Evolutionary conservation across 768 basidiomycete genomes (phyloP), one percentile per base, ranked within the genome.

Genomic region (Suillus clintonianus): DNA sequence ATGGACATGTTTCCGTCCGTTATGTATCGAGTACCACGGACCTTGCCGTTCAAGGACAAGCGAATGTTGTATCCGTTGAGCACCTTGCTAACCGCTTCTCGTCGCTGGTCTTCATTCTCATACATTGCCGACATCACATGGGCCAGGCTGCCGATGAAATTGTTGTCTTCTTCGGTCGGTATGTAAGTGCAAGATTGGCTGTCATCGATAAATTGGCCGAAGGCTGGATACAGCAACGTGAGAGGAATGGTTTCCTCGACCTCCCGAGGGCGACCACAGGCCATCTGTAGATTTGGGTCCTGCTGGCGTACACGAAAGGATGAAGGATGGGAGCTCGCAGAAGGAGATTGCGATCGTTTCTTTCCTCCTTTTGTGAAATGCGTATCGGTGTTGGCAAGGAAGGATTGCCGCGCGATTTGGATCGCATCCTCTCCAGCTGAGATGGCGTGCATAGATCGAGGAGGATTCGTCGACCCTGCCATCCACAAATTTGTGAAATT

Each of bases 171-270:
- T 32, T 19, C 13, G 34, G 70, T 71, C 27, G 69, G 68, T 47
- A 62, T 30, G 55, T 62, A 59, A 45, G 67, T 68, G n/a, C n/a
- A n/a, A n/a, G n/a, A n/a, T 45, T 70, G 53, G 62, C 69, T 69
- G 61, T 74, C 71, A 32, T 74, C 71, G 32, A 69, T 22, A 62
- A 72, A 75, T 56, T 71, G 59, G 59, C 67, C 68, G 53, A 76
- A 74, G 10, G 70, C 66, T 53, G 69, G 65, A 66, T 77, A 68
- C 27, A 65, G 66, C 27, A 74, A 59, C n/a, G 64, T 69, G 10
- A 69, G 27, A 24, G 73, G 73, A 37, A 70, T 68, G 8, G 62
- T 34, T 45, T 34, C 51, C 8, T 27, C 30, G 27, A 59, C 62
- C 22, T 17, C 10, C n/a, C 37, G 60, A 48, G 71, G 72, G 5